Percentiles rank a stretch among this genome's conserved stretches.
Conservation (phyloP, 306 rosid species). For the Argentina anserina region DNA sequence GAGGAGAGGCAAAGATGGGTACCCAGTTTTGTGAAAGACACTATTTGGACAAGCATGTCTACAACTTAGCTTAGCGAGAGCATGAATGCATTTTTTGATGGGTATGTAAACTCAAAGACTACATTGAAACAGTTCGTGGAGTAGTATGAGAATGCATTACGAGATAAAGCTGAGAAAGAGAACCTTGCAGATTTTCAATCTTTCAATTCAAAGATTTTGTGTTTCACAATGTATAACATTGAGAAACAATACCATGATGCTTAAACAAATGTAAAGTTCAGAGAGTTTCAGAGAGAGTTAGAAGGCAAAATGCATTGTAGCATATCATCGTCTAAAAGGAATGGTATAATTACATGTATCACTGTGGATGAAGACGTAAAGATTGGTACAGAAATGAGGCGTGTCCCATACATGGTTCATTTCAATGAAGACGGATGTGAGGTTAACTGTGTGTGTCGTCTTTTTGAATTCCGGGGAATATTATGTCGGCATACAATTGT, state of each 20-base stretch:
- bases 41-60: slow-evolving; percentile 14
- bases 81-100: slow-evolving; percentile 12
- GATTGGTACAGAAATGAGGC: neutral
- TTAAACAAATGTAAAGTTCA: slow-evolving; percentile 3
- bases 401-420: neutral
- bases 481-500: neutral
- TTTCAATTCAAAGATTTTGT: neutral
- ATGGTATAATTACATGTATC: neutral
- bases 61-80: slow-evolving; percentile 15
- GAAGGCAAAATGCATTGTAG: neutral
- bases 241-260: slow-evolving; percentile 13
- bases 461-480: slow-evolving; percentile 8
- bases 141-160: too few species aligned
- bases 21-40: slow-evolving; percentile 21
- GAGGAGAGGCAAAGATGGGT: slow-evolving; percentile 24
- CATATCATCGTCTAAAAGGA: neutral
- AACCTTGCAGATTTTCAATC: slow-evolving; percentile 3
- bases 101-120: too few species aligned
- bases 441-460: neutral
- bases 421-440: neutral
- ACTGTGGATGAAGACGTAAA: neutral
- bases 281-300: too few species aligned
- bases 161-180: neutral
- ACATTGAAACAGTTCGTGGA: too few species aligned
- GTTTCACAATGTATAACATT: neutral